These are phyloP conservation scores for Amanita rimosa DNA, from an alignment of 768 basidiomycete genomes.

Conservation along the genomic window DNA sequence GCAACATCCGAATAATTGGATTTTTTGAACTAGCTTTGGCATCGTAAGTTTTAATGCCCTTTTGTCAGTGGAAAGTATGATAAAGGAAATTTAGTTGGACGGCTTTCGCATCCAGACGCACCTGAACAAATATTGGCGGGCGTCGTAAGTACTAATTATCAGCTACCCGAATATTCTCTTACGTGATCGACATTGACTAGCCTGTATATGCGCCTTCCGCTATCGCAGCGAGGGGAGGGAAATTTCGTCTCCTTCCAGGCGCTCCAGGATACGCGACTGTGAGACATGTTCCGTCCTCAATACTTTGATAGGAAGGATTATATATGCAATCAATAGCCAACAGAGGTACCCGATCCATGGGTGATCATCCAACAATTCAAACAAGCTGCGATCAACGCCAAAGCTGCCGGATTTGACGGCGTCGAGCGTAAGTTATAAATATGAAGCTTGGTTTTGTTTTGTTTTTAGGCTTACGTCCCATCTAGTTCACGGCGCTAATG, in stretches of 20 bases:
- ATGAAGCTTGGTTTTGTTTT: not conserved
- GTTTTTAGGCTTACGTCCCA: not conserved
- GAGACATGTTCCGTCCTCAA: conserved; percentile 6
- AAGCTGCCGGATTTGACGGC: conserved; percentile 45
- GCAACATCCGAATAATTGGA: no score
- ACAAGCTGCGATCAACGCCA: conserved; percentile 34
- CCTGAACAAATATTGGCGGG: conserved; percentile 27
- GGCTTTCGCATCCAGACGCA: conserved; percentile 24
- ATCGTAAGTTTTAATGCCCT: conserved; percentile 18
- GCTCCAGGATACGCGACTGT: conserved; percentile 28
- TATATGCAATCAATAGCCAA: conserved; percentile 20
- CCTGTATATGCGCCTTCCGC: conserved; percentile 36
- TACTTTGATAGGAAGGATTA: not conserved
- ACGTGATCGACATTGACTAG: conserved; percentile 14
- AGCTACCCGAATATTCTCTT: not conserved
- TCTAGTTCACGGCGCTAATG: conserved; percentile 31
- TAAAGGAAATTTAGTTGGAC: conserved; percentile 17
- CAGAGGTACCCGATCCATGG: conserved; percentile 29
- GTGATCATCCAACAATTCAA: conserved; percentile 26
- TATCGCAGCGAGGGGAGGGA: conserved; percentile 29
- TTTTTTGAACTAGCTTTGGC: conserved; percentile 20
- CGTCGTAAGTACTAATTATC: conserved; percentile 12
- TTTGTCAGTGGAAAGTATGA: not conserved
- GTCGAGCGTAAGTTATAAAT: conserved; percentile 27
- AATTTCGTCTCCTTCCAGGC: conserved; percentile 27